Evolutionary conservation across 345 rosid species (phyloP), one percentile per base, ranked within the genome.

Genomic region (Eutrema japonicum): DNA sequence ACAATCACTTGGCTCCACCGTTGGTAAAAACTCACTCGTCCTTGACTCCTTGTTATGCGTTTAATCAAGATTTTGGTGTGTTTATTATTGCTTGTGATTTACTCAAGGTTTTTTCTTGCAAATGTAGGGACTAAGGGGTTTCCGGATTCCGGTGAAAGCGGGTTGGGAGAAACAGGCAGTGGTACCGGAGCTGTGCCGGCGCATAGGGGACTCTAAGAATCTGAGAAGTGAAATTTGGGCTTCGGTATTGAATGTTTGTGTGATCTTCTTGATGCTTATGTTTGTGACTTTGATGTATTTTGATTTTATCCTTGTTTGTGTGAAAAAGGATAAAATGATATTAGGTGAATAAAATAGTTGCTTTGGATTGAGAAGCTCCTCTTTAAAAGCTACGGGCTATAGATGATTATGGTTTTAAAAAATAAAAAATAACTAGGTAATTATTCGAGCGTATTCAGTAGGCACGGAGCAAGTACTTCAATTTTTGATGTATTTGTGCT

Each of bases 1-100:
- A 37, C 69, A 75, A 50, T 55, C 79, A 16, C 74, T 75, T 26
- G 73, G 50, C 8, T 10, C 64, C 50, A 43, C 79, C 41, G 52
- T 62, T 69, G 79, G 79, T 75, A 60, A 35, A 35, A 14, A 27
- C 66, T 48, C 14, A 3, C 45, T 57, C 36, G 12, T 57, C 63
- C 30, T 55, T 57, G 42, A 9, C 45, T 62, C 27, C 26, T 56
- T 47, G 26, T 14, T 36, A n/a, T 43, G 35, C 22, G n/a, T 41
- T 52, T 55, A 14, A 35, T n/a, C 1, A 42, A 53, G 13, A 14
- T 29, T 46, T 22, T 35, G 10, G 4, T 52, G 37, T 52, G 4
- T 71, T 40, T 7, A 4, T 40, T 7, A 4, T 13, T 42, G 9
- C 35, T 45, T 73, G 35, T 57, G 66, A 9, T 38, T 60, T 59